Conservation (phyloP, 768 basidiomycete genomes). For the Tremella fuciformis region DNA sequence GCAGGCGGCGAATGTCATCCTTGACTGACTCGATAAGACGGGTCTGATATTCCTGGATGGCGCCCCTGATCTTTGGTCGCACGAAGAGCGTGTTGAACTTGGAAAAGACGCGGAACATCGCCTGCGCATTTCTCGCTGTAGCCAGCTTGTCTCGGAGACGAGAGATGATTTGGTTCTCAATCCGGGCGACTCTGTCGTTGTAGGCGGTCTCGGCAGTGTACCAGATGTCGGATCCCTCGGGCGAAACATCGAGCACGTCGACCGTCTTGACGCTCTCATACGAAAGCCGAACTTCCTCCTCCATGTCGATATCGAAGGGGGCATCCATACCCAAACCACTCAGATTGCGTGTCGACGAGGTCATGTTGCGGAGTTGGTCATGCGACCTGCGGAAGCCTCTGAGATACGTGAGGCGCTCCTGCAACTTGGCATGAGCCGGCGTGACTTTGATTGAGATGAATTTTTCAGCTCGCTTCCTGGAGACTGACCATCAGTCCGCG, state of each 20-base stretch:
- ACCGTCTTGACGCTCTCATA: slow-evolving; percentile 97
- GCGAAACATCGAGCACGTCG: slow-evolving; percentile 89
- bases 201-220: slow-evolving; percentile 95
- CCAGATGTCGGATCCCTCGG: slow-evolving; percentile 98
- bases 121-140: slow-evolving; percentile 93
- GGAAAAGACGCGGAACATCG: slow-evolving; percentile 99
- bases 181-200: slow-evolving; percentile 92
- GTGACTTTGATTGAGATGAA: slow-evolving; percentile 96
- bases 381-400: slow-evolving; percentile 94
- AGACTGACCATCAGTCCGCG: slow-evolving; percentile 56
- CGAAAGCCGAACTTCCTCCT: slow-evolving; percentile 91
- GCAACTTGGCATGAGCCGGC: slow-evolving; percentile 84
- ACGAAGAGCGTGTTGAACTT: slow-evolving; percentile 98
- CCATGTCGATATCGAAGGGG: slow-evolving; percentile 83
- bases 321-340: slow-evolving; percentile 66
- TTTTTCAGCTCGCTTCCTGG: slow-evolving; percentile 79
- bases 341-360: slow-evolving; percentile 84
- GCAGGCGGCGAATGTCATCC: slow-evolving; percentile 91
- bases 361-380: slow-evolving; percentile 96
- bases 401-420: slow-evolving; percentile 80
- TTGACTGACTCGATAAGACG: slow-evolving; percentile 98
- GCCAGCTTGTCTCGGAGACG: slow-evolving; percentile 84
- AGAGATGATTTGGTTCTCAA: slow-evolving; percentile 98
- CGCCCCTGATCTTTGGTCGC: slow-evolving; percentile 93
- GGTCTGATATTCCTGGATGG: slow-evolving; percentile 98